Conservation (phyloP, 192 early-diverging fungal genomes). For the Dissophora globulifera region DNA sequence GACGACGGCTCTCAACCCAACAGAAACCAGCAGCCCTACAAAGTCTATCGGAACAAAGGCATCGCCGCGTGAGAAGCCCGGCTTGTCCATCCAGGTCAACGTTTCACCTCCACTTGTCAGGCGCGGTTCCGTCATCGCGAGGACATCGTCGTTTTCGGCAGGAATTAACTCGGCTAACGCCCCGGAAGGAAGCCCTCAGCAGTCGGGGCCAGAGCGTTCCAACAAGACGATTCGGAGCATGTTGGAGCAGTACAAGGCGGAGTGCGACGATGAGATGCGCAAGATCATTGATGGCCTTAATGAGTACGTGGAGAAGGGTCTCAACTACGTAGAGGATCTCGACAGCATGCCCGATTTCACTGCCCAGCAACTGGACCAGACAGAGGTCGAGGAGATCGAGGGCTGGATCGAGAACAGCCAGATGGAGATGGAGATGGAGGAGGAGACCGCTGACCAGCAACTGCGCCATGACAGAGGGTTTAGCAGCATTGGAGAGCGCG, state of each 20-base stretch:
- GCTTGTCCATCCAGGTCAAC: constrained; percentile 49
- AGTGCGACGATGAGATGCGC: constrained; percentile 58
- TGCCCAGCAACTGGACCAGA: constrained; percentile 39
- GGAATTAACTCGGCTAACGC: constrained; percentile 43
- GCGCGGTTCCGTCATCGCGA: constrained; percentile 43
- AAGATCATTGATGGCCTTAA: constrained; percentile 73
- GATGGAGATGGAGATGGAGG: constrained; percentile 56
- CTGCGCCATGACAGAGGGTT: constrained; percentile 20
- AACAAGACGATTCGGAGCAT: constrained; percentile 50
- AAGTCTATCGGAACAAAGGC: constrained; percentile 18
- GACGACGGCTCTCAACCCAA: constrained; percentile 28
- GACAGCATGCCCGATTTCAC: constrained; percentile 47
- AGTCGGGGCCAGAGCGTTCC: constrained; percentile 35
- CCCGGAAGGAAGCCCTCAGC: constrained; percentile 30
- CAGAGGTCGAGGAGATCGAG: constrained; percentile 46
- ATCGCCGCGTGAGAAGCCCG: constrained; percentile 46
- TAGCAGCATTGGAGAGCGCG: constrained; percentile 18
- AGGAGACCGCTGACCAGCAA: constrained; percentile 21
- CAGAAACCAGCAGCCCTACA: constrained; percentile 24
- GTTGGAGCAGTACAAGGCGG: constrained; percentile 49
- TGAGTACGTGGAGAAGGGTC: constrained; percentile 71
- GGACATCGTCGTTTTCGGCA: constrained; percentile 47
- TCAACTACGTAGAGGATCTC: constrained; percentile 58
- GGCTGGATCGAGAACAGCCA: constrained; percentile 55
- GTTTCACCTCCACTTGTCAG: constrained; percentile 29